phyloP scores from a whole-genome alignment of 2,329 filamentous ascomycete species.

The Penicillium sp. region DNA sequence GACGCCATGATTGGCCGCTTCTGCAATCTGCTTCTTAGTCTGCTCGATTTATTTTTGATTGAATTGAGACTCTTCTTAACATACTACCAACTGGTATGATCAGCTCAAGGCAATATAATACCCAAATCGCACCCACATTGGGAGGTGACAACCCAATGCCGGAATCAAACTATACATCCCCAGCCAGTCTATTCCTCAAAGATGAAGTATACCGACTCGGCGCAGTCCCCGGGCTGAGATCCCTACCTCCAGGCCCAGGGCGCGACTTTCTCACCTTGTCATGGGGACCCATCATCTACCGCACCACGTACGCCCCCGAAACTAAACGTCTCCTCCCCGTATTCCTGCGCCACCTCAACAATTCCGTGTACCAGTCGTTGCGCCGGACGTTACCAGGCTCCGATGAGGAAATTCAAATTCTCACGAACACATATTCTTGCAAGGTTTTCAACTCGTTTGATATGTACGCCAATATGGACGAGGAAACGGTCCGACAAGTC shows the following conservation, averaged over 20 bases:
- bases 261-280: conserved; percentile 31
- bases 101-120: background rate
- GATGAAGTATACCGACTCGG: conserved; percentile 29
- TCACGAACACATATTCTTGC: conserved; percentile 26
- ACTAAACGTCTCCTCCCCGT: conserved; percentile 53
- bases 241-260: conserved; percentile 24
- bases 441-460: conserved; percentile 25
- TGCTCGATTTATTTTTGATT: background rate
- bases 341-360: conserved; percentile 51
- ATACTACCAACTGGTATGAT: background rate
- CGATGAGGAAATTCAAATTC: conserved; percentile 15
- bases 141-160: conserved; percentile 7
- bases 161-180: conserved; percentile 11
- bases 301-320: conserved; percentile 28
- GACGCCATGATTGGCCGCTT: conserved; percentile 7
- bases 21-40: background rate
- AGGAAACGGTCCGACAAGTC: conserved; percentile 20
- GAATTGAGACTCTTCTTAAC: background rate
- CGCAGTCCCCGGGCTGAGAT: conserved; percentile 25
- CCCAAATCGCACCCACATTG: background rate
- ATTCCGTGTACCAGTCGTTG: conserved; percentile 51
- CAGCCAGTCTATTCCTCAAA: conserved; percentile 27
- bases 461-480: conserved; percentile 15
- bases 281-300: conserved; percentile 32
- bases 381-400: conserved; percentile 21